phyloP scores from a whole-genome alignment of 441 rosid species.

The Eruca vesicaria region DNA sequence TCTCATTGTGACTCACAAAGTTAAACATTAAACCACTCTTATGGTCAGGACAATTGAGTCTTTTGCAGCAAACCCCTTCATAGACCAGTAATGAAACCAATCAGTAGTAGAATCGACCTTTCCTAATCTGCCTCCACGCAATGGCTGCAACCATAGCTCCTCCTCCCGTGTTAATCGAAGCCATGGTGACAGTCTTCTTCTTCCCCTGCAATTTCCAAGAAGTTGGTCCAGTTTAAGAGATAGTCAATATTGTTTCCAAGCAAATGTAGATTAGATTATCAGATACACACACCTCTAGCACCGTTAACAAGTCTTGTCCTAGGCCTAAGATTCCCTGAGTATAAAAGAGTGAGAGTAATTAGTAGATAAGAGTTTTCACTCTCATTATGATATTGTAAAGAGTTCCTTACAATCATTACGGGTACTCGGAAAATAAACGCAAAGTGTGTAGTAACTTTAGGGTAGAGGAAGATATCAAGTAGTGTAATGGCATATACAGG shows the following conservation, averaged over 20 bases:
- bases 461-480: slow-evolving; percentile 68
- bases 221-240: neutral
- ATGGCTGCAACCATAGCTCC: slow-evolving; percentile 75
- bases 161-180: slow-evolving; percentile 57
- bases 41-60: neutral
- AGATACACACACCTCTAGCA: slow-evolving; percentile 53
- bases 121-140: slow-evolving; percentile 54
- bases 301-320: slow-evolving; percentile 53
- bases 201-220: slow-evolving; percentile 44
- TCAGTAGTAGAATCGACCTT: slow-evolving; percentile 32
- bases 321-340: slow-evolving; percentile 36
- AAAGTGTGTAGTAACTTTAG: slow-evolving; percentile 58
- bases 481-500: too few relatives aligned
- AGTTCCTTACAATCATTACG: slow-evolving; percentile 47
- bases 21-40: neutral
- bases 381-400: too few relatives aligned
- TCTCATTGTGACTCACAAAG: neutral
- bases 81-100: neutral
- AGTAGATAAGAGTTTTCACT: too few relatives aligned
- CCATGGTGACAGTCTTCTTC: slow-evolving; percentile 44
- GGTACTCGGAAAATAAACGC: slow-evolving; percentile 67
- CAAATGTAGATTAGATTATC: neutral
- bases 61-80: slow-evolving; percentile 9
- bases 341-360: too few relatives aligned
- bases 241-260: slow-evolving; percentile 1